These are phyloP conservation scores for Drechslerella stenobrocha DNA, from an alignment of 2,329 filamentous ascomycete species.

Conservation along the genomic window DNA sequence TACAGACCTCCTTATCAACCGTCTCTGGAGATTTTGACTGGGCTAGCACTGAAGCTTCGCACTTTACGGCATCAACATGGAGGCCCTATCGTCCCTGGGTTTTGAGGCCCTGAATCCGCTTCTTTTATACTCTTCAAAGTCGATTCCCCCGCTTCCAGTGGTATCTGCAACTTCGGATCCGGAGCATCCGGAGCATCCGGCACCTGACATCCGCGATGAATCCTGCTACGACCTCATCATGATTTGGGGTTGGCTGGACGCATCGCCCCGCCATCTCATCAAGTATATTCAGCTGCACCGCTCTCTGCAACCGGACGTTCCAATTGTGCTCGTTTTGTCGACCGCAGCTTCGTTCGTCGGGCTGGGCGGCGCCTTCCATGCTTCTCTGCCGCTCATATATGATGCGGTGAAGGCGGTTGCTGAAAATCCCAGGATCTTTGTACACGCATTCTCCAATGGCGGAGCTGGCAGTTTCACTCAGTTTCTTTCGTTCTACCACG, in stretches of 20 bases:
- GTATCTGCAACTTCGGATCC: no score
- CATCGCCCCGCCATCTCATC: slow-evolving; percentile 30
- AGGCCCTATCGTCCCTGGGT: slow-evolving; percentile 23
- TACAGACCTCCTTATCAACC: no score
- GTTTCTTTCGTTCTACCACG: slow-evolving; percentile 28
- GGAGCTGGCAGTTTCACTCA: slow-evolving; percentile 18
- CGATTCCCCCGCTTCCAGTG: no score
- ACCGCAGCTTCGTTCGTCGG: slow-evolving; percentile 33
- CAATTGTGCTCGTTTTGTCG: slow-evolving; percentile 24
- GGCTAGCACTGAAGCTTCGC: no score
- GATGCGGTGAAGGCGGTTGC: slow-evolving; percentile 31
- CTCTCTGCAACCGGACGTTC: slow-evolving; percentile 32
- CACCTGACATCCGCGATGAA: slow-evolving; percentile 1
- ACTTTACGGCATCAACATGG: no score
- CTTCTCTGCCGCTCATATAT: slow-evolving; percentile 18
- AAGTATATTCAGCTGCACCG: slow-evolving; percentile 43
- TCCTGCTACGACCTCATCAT: slow-evolving; percentile 32
- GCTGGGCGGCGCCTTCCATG: slow-evolving; percentile 9
- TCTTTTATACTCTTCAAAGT: slow-evolving; percentile 41
- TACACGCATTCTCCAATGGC: slow-evolving; percentile 37
- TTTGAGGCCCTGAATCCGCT: slow-evolving; percentile 29
- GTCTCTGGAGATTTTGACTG: no score
- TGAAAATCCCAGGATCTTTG: slow-evolving; percentile 33
- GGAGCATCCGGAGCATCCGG: no score
- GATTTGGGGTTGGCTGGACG: slow-evolving; percentile 45